Evolutionary conservation across 2,329 filamentous ascomycete genomes (phyloP), one percentile per base, ranked within the genome.

Genomic region (Fusarium papillatum): DNA sequence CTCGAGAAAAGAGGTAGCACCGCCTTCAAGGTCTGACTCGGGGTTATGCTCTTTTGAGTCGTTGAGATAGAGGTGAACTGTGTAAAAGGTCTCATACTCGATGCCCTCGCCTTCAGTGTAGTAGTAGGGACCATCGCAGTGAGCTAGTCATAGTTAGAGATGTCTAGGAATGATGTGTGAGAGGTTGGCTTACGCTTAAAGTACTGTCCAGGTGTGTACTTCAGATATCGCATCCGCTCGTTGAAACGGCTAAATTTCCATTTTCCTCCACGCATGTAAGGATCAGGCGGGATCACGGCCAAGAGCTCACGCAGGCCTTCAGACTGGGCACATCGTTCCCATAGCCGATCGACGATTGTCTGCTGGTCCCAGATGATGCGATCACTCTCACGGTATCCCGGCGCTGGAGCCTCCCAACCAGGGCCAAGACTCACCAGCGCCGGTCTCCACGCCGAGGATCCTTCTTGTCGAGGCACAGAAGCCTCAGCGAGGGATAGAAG

Each of bases 281-380:
- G 68, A 9, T 82, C 77, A 26, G 81, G 75, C 1, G 83, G 78
- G 22, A 87, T 78, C 4, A 79, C 77, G 1, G 78, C 82, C 29
- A 91, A 76, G 63, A 83, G 76, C 39, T 87, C 84, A 19, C 73
- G 76, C 38, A 91, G 75, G 2, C 86, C 86, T 3, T 85, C 82
- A 13, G 85, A 81, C 61, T 80, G 74, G 77, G 81, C 60, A 81
- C 93, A 89, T 13, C 95, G 88, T 48, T 84, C 86, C 88, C 93
- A 93, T 0, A 97, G 78, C 26, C 90, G 89, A 29, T 90, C 87
- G 0, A 91, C 92, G 2, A 96, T 76, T 2, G 90, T 89, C 61
- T 88, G 85, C 17, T 89, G 84, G 79, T 97, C 94, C 90, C 92
- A 94, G 76, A 97, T 93, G 74, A 96, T 94, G 5, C 95, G 89